Percentiles rank a stretch among this genome's conserved stretches.
phyloP scores from a whole-genome alignment of 2,329 filamentous ascomycete genomes.

The Phialemonium atrogriseum region DNA sequence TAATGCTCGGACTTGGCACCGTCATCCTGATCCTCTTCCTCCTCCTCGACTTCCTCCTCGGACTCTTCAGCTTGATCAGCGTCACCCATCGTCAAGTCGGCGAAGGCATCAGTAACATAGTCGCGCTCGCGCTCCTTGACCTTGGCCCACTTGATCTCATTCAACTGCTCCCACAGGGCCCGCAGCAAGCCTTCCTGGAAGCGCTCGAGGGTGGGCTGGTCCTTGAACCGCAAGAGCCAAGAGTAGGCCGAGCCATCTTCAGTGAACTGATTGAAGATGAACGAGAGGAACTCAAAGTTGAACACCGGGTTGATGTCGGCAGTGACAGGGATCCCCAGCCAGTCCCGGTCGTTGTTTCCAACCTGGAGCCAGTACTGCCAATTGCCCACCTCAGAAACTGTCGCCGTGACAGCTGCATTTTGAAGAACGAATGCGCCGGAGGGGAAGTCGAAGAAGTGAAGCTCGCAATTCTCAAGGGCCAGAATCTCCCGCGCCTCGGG shows the following conservation, averaged over 20 bases:
- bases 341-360: slow-evolving; percentile 62
- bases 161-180: slow-evolving; percentile 92
- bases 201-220: slow-evolving; percentile 68
- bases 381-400: slow-evolving; percentile 75
- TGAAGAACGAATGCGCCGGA: slow-evolving; percentile 79
- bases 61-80: slow-evolving; percentile 40
- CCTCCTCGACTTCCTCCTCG: slow-evolving; percentile 43
- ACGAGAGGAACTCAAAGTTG: slow-evolving; percentile 98
- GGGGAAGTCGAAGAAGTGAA: slow-evolving; percentile 89
- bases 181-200: slow-evolving; percentile 95
- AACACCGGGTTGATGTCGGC: slow-evolving; percentile 96
- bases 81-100: slow-evolving; percentile 89
- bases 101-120: slow-evolving; percentile 92
- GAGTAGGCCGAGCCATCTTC: slow-evolving; percentile 86
- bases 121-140: slow-evolving; percentile 87
- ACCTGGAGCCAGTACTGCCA: slow-evolving; percentile 98
- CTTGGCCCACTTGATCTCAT: slow-evolving; percentile 90
- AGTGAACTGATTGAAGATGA: slow-evolving; percentile 97
- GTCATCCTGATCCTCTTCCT: slow-evolving; percentile 50
- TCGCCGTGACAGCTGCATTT: slow-evolving; percentile 65
- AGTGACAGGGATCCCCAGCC: slow-evolving; percentile 77
- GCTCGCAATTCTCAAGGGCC: slow-evolving; percentile 67
- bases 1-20: slow-evolving; percentile 48
- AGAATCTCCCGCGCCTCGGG: slow-evolving; percentile 68
- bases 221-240: slow-evolving; percentile 88